Evolutionary conservation across 352 stramenopile genomes (phyloP).

Genomic region (Phytophthora fragariae): DNA sequence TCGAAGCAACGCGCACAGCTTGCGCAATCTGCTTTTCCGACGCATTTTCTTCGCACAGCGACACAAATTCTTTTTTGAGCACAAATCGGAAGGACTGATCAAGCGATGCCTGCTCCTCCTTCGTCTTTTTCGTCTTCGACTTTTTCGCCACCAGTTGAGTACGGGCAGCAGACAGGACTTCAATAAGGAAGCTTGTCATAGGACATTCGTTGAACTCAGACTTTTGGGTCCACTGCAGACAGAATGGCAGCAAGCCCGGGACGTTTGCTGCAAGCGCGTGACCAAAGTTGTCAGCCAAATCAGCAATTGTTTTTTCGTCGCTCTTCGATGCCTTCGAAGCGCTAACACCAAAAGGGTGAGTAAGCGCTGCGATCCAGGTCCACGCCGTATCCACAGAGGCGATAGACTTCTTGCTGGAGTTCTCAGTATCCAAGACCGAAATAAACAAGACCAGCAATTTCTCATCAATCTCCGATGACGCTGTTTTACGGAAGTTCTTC

Average conservation of each 20-base stretch:
- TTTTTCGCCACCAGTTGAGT: constrained; percentile 40
- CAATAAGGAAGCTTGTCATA: constrained; percentile 69
- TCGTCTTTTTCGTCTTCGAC: constrained; percentile 46
- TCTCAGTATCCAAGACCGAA: constrained; percentile 40
- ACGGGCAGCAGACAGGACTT: constrained; percentile 60
- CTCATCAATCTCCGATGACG: constrained; percentile 46
- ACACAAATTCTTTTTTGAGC: constrained; percentile 73
- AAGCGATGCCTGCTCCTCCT: constrained; percentile 49
- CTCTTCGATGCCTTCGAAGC: constrained; percentile 22
- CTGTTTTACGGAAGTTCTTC: constrained; percentile 55
- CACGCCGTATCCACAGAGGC: constrained; percentile 49
- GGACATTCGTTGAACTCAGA: constrained; percentile 54
- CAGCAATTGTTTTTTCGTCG: constrained; percentile 24
- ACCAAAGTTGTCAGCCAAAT: constrained; percentile 54
- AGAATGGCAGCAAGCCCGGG: constrained; percentile 58
- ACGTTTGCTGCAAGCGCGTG: constrained; percentile 49
- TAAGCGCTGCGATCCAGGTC: constrained; percentile 53
- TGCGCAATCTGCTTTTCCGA: constrained; percentile 30
- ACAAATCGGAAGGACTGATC: constrained; percentile 65
- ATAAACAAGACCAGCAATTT: constrained; percentile 75
- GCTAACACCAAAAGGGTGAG: constrained; percentile 59
- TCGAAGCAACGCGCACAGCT: constrained; percentile 53
- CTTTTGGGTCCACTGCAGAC: constrained; percentile 63
- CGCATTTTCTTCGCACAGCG: constrained; percentile 42
- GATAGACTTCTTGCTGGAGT: constrained; percentile 24